Conservation (phyloP, 305 asterid species). For the Fraxinus latifolia region DNA sequence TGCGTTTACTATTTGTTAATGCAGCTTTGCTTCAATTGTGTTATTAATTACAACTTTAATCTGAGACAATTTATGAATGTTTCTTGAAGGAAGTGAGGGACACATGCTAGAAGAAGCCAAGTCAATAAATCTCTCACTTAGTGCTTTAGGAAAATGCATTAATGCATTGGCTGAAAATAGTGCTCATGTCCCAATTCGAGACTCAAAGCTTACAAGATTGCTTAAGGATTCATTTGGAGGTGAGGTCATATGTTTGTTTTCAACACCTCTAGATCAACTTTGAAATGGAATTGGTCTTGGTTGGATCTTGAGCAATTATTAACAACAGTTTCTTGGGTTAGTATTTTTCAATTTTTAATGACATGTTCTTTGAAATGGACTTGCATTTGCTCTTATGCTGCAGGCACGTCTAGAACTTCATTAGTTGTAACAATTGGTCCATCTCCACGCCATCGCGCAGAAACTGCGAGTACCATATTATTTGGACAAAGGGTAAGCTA, state of each 20-base stretch:
- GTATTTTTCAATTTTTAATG: background rate
- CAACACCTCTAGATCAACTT: constrained; percentile 1
- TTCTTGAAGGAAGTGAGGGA: constrained; percentile 92
- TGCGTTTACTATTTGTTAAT: constrained; percentile 16
- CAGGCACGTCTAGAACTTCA: constrained; percentile 98
- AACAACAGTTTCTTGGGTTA: constrained; percentile 23
- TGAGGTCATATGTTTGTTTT: constrained; percentile 36
- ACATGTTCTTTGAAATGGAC: background rate
- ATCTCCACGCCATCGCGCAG: constrained; percentile 99
- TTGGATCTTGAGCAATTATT: constrained; percentile 14
- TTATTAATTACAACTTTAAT: background rate
- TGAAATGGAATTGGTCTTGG: background rate
- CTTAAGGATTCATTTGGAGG: constrained; percentile 99
- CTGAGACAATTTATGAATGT: constrained; percentile 26
- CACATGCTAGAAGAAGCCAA: constrained; percentile 96
- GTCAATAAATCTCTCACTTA: constrained; percentile 91
- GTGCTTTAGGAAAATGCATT: constrained; percentile 98
- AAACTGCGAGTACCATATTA: constrained; percentile 89
- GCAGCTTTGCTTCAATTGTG: constrained; percentile 11
- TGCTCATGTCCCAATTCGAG: constrained; percentile 96
- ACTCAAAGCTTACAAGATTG: constrained; percentile 92
- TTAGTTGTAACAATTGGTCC: constrained; percentile 94
- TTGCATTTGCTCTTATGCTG: constrained; percentile 30
- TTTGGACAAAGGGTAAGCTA: constrained; percentile 97
- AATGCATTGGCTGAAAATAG: constrained; percentile 99